Base-by-base conservation (phyloP, 2,329 filamentous ascomycete genomes). In the Aspergillus niger region DNA sequence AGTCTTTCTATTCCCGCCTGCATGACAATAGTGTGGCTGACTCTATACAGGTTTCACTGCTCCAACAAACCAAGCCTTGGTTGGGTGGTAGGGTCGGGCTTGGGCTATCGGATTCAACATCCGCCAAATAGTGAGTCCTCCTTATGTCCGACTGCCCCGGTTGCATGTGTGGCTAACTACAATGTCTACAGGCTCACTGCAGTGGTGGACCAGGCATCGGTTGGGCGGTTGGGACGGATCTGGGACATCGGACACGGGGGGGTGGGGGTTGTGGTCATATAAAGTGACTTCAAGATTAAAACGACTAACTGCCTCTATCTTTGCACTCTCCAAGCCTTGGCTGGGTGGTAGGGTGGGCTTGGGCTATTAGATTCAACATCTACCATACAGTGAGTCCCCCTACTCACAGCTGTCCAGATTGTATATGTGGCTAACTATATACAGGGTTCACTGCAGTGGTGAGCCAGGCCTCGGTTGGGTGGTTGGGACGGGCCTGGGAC, bases 161-260 rank as follows among this genome's bases (percentile, higher is more conserved):
- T 30, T 8, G 28, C 28, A 30, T 17, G 13, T 41, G 28, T 36
- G 30, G 36, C 11, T 38, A 30, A 24, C 3, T 36, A 13, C 15
- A 10, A 20, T 2, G 3, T 8, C 5, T 3, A 30, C 30, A 50
- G 22, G 48, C 28, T 50, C 28, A 30, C 28, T 30, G 8, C 28
- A 17, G 6, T 32, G 5, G 20, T 30, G 28, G 28, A 28, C n/a
- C 20, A 30, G 49, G 24, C n/a, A 8, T 41, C 7, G 57, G 15
- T 17, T 30, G 51, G 51, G 60, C 49, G 53, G 60, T 22, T 28
- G 60, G 55, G 55, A 49, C 11, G 57, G 57, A 49, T 41, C 32
- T 59, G 30, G 55, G 55, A 28, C 52, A 41, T 49, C 55, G 22
- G 39, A 30, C 43, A 36, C 4, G 20, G 3, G 26, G 8, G 28